phyloP scores from a whole-genome alignment of 1,284 basidiomycete genomes.

The Porogramme epimiltina region DNA sequence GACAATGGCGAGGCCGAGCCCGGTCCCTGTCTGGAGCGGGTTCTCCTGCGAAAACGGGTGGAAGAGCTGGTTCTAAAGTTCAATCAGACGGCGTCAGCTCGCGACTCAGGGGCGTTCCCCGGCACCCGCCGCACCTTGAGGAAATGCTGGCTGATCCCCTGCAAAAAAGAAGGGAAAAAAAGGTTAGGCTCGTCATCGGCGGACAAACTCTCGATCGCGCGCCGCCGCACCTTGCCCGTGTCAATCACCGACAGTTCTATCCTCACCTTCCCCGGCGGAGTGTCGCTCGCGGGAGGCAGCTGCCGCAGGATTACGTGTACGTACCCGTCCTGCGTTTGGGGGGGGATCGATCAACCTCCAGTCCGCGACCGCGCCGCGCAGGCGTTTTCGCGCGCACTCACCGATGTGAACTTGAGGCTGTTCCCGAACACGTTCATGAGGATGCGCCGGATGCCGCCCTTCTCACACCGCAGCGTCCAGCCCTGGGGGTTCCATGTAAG shows the following conservation, averaged over 20 bases:
- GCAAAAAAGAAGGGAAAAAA: constrained; percentile 4
- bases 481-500: constrained; percentile 49
- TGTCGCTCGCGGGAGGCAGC: constrained; percentile 55
- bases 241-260: constrained; percentile 88
- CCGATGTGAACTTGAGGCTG: constrained; percentile 89
- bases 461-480: constrained; percentile 90
- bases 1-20: constrained; percentile 95
- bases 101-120: background rate
- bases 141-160: constrained; percentile 89
- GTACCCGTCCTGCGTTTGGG: constrained; percentile 67
- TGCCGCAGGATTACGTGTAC: constrained; percentile 87
- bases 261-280: constrained; percentile 61
- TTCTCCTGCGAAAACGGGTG: constrained; percentile 97
- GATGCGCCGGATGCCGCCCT: constrained; percentile 88
- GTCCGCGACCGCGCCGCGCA: background rate
- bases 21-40: constrained; percentile 89
- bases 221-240: constrained; percentile 74
- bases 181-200: background rate
- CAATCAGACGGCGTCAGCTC: background rate
- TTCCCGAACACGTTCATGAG: constrained; percentile 97
- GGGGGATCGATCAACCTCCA: constrained; percentile 16
- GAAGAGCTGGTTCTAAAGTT: constrained; percentile 84
- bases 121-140: constrained; percentile 56
- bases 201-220: background rate
- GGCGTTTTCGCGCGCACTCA: constrained; percentile 34